phyloP scores from a whole-genome alignment of 352 stramenopile genomes.

The Aphanomyces astaci region DNA sequence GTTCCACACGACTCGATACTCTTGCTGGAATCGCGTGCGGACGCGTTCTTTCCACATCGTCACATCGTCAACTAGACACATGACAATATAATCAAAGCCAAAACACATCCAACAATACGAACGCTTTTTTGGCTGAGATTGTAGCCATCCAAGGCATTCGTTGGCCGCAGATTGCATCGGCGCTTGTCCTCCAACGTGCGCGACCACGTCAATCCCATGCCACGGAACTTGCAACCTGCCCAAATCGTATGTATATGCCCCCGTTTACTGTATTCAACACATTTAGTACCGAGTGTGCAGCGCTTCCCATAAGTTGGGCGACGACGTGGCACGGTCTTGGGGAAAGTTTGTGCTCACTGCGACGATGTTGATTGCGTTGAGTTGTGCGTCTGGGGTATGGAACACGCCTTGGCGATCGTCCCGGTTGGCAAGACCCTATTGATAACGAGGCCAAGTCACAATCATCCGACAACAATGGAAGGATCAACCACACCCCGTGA shows the following conservation, averaged over 20 bases:
- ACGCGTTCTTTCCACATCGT: conserved; percentile 26
- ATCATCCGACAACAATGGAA: neutral
- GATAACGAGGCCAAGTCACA: neutral
- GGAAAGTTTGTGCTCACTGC: conserved; percentile 62
- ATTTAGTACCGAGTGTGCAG: conserved; percentile 35
- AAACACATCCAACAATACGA: neutral
- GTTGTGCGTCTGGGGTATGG: conserved; percentile 37
- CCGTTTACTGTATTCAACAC: too few species aligned
- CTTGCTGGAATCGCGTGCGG: conserved; percentile 49
- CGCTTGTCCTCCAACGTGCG: conserved; percentile 67
- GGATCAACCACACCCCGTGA: too few species aligned
- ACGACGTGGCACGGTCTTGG: conserved; percentile 45
- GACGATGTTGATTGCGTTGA: conserved; percentile 38
- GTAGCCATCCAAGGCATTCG: conserved; percentile 53
- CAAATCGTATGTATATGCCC: neutral
- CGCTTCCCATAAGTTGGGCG: conserved; percentile 50
- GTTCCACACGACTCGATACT: conserved; percentile 60
- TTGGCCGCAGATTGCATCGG: conserved; percentile 57
- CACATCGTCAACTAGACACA: neutral
- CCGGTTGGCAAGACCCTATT: conserved; percentile 48
- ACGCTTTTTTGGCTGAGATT: conserved; percentile 26
- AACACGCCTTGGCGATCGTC: conserved; percentile 46
- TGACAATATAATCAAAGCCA: too few species aligned
- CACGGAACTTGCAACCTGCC: conserved; percentile 39
- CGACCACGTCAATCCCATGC: conserved; percentile 59